Conservation (phyloP, 2,329 filamentous ascomycete species). For the Ceratocystis colombiana region DNA sequence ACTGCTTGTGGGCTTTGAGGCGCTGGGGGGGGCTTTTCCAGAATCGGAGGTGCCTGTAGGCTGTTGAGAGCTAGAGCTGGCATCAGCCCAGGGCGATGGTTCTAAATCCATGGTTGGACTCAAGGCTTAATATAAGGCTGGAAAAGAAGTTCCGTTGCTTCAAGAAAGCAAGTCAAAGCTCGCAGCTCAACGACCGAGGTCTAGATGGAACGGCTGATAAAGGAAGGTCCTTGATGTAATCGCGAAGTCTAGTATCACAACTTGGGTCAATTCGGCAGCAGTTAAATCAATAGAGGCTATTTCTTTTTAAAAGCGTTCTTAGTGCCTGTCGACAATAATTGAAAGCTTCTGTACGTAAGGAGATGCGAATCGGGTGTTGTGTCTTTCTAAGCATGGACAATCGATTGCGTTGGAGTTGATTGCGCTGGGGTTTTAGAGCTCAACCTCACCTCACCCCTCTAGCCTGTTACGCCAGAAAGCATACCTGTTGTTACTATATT, state of each 20-base stretch:
- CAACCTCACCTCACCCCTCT: conserved; percentile 22
- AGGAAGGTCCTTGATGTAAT: background rate
- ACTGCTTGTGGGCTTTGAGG: conserved; percentile 31
- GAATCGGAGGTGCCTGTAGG: conserved; percentile 30
- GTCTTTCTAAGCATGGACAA: background rate
- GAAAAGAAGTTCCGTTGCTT: background rate
- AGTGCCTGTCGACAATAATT: background rate
- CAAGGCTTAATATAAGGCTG: background rate
- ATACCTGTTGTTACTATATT: background rate
- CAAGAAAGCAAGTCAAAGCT: background rate
- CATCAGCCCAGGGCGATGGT: conserved; percentile 47
- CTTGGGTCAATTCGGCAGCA: background rate
- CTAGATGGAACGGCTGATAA: conserved; percentile 1
- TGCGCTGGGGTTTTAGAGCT: conserved; percentile 16
- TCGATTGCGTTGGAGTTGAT: conserved; percentile 2
- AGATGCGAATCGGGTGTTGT: background rate
- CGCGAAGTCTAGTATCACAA: background rate
- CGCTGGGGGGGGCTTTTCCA: conserved; percentile 27
- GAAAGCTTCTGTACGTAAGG: background rate
- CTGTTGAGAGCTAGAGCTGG: conserved; percentile 31
- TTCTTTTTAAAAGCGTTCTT: background rate
- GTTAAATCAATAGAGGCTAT: background rate
- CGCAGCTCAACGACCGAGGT: background rate
- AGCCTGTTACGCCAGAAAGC: conserved; percentile 3
- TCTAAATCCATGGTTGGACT: conserved; percentile 39